Percentiles rank a stretch among this genome's conserved stretches.
phyloP scores from a whole-genome alignment of 176 grass and related monocot genomes.

The Ampelocalamus luodianensis region DNA sequence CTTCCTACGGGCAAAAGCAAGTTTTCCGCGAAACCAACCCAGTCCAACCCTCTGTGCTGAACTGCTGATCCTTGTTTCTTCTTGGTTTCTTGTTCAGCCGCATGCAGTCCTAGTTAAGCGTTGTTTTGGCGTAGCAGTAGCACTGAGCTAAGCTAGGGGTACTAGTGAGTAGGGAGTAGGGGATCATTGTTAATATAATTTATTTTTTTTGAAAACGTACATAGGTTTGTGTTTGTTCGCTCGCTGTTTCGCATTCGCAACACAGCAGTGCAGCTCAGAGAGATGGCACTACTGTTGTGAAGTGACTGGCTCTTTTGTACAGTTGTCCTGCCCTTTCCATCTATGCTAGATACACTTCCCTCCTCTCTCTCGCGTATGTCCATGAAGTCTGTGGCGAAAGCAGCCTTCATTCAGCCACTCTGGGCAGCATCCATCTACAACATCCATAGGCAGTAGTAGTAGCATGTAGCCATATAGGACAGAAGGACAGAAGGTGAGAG shows the following conservation, averaged over 20 bases:
- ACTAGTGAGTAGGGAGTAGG: too few species aligned
- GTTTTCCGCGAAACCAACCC: constrained; percentile 34
- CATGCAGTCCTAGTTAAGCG: background rate
- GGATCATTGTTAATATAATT: background rate
- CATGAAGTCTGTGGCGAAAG: constrained; percentile 52
- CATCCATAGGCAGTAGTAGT: background rate
- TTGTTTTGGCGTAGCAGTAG: background rate
- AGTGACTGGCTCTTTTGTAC: constrained; percentile 57
- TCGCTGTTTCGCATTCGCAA: constrained; percentile 38
- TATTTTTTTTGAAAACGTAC: background rate
- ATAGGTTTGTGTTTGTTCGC: background rate
- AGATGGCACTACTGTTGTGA: constrained; percentile 45
- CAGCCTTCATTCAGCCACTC: constrained; percentile 55
- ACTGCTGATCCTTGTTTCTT: background rate
- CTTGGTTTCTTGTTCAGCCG: background rate
- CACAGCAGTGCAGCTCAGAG: constrained; percentile 49
- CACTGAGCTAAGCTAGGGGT: background rate
- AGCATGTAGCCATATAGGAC: background rate
- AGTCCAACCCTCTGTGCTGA: background rate
- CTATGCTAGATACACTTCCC: constrained; percentile 36
- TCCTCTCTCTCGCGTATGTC: background rate
- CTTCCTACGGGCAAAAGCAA: background rate
- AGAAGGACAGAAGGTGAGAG: constrained; percentile 4
- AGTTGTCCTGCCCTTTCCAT: constrained; percentile 57
- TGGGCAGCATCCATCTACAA: constrained; percentile 43